Evolutionary conservation across 345 rosid genomes (phyloP), one percentile per base, ranked within the genome.

Genomic region (Lepidium sativum): DNA sequence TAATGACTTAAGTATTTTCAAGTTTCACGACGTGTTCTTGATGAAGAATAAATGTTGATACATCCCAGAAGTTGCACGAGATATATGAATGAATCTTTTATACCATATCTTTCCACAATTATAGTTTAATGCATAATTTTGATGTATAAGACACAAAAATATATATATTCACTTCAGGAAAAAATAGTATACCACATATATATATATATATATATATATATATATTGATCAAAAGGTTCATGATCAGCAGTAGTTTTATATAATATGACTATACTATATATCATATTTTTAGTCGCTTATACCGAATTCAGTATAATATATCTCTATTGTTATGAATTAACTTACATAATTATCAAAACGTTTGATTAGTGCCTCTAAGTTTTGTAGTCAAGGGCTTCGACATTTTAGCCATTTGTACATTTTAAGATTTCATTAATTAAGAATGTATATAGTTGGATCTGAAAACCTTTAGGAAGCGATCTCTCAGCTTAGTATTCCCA

Each of bases 21-120:
- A 60, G 38, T 51, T 73, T 73, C 39, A 34, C 67, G 5, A 44
- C 25, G 27, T 58, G 35, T 65, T 65, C 33, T 57, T 59, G 62
- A 65, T 59, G 56, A 60, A 58, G 32, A 32, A 33, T 52, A 12
- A 50, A n/a, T 41, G 38, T 15, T 50, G 21, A 9, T 39, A 61
- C 29, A 50, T 57, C 17, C 32, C 33, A 20, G 15, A 32, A 39
- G 39, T 25, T 70, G 10, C 58, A 18, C 5, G 29, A 25, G 29
- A 13, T 20, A 29, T 29, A 21, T 14, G 4, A 29, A 21, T 14
- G 4, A 29, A 40, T 40, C 17, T n/a, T 2, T 29, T 40, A 5
- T 25, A 37, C 23, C 9, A 23, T 47, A 29, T 12, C 13, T 58
- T 41, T 60, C 43, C 29, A 37, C 21, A 20, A 23, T 7, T 23